Evolutionary conservation across 176 grass and related monocot genomes (phyloP).

Genomic region (Hordeum vulgare): DNA sequence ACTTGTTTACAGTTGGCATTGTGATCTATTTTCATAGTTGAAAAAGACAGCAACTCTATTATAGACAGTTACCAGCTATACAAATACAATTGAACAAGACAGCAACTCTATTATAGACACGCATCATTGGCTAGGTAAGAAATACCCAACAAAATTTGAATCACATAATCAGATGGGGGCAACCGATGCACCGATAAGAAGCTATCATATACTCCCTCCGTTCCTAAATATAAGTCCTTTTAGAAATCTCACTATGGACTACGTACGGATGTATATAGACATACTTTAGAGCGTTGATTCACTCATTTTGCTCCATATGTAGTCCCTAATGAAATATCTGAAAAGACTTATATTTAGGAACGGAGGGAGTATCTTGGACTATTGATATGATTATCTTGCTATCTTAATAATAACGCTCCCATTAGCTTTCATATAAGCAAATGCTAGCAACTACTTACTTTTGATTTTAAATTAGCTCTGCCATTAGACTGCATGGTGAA

Average conservation of each 20-base stretch:
- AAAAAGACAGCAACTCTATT: neutral
- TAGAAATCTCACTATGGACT: too few relatives aligned
- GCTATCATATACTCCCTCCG: neutral
- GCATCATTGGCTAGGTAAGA: neutral
- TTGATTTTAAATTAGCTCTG: neutral
- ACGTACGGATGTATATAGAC: too few relatives aligned
- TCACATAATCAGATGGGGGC: neutral
- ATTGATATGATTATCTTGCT: neutral
- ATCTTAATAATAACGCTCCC: neutral
- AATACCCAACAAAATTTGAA: neutral
- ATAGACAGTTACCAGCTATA: neutral
- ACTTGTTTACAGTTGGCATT: neutral
- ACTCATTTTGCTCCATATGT: too few relatives aligned
- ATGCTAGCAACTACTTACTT: neutral
- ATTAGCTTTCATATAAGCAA: neutral
- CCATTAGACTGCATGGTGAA: neutral
- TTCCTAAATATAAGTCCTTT: too few relatives aligned
- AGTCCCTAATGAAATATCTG: too few relatives aligned
- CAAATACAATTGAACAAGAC: neutral
- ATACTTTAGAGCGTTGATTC: too few relatives aligned
- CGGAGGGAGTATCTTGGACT: too few relatives aligned
- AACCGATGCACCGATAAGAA: neutral
- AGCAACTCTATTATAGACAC: neutral
- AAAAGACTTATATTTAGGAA: too few relatives aligned
- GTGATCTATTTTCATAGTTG: neutral